Conservation (phyloP, 1,139 yeast species). For the Blastobotrys illinoisensis region DNA sequence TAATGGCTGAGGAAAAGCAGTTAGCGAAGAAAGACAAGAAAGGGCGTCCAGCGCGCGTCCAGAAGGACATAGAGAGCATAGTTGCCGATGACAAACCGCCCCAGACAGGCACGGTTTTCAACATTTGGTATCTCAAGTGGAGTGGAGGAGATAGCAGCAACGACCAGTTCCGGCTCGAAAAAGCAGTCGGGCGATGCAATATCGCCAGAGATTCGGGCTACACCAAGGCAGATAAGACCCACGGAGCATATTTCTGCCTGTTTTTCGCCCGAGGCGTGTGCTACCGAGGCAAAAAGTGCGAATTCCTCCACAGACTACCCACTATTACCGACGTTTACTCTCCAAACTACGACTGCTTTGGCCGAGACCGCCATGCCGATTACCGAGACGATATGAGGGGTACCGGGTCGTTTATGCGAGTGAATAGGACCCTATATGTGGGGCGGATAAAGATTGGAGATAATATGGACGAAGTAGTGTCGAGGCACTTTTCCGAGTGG, state of each 20-base stretch:
- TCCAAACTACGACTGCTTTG: constrained; percentile 83
- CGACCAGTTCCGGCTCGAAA: constrained; percentile 19
- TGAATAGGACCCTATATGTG: constrained; percentile 70
- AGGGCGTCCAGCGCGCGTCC: constrained; percentile 54
- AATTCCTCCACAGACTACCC: constrained; percentile 75
- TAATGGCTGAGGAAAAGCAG: background rate
- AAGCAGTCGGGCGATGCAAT: constrained; percentile 45
- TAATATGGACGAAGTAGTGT: constrained; percentile 41
- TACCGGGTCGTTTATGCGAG: constrained; percentile 71
- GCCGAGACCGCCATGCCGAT: constrained; percentile 77
- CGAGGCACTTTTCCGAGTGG: constrained; percentile 60
- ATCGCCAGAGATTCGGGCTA: constrained; percentile 64
- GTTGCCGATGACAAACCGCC: constrained; percentile 64
- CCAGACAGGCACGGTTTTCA: constrained; percentile 75
- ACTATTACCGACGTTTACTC: constrained; percentile 43
- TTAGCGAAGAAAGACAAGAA: constrained; percentile 4
- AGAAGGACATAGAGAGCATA: constrained; percentile 61
- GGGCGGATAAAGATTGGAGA: constrained; percentile 52
- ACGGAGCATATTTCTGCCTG: constrained; percentile 55
- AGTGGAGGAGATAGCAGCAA: constrained; percentile 42
- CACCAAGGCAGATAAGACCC: constrained; percentile 58
- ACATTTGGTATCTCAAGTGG: constrained; percentile 89
- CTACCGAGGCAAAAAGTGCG: constrained; percentile 67
- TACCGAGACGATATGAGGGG: constrained; percentile 95
- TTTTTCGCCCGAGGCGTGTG: constrained; percentile 91